Evolutionary conservation across 352 stramenopile genomes (phyloP), one percentile per base, ranked within the genome.

Genomic region (Phytophthora cryptogea): DNA sequence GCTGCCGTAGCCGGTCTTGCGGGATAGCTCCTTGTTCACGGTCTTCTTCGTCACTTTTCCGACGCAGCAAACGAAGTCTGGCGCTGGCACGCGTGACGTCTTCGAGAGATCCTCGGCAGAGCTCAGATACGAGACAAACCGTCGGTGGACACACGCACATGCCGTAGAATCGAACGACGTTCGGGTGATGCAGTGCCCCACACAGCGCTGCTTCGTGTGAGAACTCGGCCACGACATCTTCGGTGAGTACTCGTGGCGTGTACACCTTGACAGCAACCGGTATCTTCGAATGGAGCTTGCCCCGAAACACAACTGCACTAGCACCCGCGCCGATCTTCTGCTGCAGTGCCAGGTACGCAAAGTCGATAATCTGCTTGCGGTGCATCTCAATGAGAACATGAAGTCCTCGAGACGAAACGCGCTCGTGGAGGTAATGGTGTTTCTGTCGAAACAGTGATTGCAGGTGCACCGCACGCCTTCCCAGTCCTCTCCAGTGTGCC

Each of bases 121-220:
- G 53, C 61, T 87, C 74, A 14, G 66, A 91, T 7, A 94, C 77
- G 1, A 94, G 46, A 32, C 80, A 90, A 30, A 94, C 85, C 9
- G 82, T 90, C 1, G 84, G 80, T 10, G 83, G 83, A 16, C 69
- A 88, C 11, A 94, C 78, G 45, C 86, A 95, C 77, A 95, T 88
- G 20, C 83, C 86, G 42, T 90, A 88, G 62, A 95, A 95, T 52
- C 74, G 80, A 55, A 91, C 78, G 40, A 95, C 84, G 59, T 95
- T 95, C 1, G 86, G 80, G 47, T 94, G 84, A 32, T 85, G 64
- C 4, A 94, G 66, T 13, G 80, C 72, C 6, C 79, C 76, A 55
- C 80, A 94, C 7, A 94, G 59, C 2, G 82, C 85, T 8, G 83
- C 85, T 54, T 92, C 85, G 26, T 94, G 83, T 4, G 83, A 92